These are phyloP conservation scores for Phytophthora lateralis DNA, from an alignment of 352 stramenopile genomes.

Conservation along the genomic window DNA sequence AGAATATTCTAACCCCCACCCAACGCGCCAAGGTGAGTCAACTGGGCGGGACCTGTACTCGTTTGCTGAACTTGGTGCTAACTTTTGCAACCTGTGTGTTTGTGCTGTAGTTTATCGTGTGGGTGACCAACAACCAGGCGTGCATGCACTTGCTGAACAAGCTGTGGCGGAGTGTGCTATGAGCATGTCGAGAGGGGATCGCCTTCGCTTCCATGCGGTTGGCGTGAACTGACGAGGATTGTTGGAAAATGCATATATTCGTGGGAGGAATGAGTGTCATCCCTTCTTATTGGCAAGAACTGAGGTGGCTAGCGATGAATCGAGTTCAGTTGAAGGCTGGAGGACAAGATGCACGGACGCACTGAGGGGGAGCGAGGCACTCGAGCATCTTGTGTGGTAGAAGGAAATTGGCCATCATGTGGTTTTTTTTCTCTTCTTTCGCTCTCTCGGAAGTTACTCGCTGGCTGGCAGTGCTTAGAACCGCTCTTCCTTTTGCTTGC, in stretches of 20 bases:
- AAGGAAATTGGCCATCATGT: conserved; percentile 18
- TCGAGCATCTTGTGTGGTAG: conserved; percentile 16
- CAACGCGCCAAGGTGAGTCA: conserved; percentile 88
- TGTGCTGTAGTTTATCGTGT: conserved; percentile 91
- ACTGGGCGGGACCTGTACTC: neutral
- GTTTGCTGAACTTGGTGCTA: conserved; percentile 11
- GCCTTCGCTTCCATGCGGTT: conserved; percentile 12
- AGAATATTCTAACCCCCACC: conserved; percentile 93
- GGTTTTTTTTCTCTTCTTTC: conserved; percentile 16
- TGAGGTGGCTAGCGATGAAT: conserved; percentile 18
- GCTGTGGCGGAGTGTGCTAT: conserved; percentile 93
- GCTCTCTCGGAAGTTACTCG: conserved; percentile 6
- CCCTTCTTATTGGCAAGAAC: conserved; percentile 16
- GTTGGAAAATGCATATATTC: conserved; percentile 39
- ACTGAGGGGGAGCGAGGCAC: conserved; percentile 10
- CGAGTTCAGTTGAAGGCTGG: conserved; percentile 13
- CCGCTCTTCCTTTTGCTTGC: conserved; percentile 18
- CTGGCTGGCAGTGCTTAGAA: conserved; percentile 7
- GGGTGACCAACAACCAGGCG: conserved; percentile 95
- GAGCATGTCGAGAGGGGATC: conserved; percentile 25
- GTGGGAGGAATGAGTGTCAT: conserved; percentile 19
- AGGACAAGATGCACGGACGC: conserved; percentile 16
- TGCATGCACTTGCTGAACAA: conserved; percentile 98
- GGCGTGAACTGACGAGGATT: conserved; percentile 17
- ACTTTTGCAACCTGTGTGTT: conserved; percentile 8